phyloP scores from a whole-genome alignment of 2,329 filamentous ascomycete species.

The Colletotrichum neosansevieriae region DNA sequence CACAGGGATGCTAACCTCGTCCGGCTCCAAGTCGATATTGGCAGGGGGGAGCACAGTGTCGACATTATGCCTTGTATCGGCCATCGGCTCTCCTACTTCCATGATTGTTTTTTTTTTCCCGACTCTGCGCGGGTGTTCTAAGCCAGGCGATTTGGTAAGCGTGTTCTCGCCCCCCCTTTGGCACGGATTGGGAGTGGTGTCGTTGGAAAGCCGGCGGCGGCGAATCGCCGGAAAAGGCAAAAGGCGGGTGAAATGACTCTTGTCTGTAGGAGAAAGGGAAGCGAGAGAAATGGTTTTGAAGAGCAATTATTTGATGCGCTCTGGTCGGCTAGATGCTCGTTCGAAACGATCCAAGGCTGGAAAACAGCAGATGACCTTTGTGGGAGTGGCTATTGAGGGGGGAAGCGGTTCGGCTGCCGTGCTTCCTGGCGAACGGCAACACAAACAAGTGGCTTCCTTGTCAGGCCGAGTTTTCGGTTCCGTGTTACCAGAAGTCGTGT shows the following conservation, averaged over 20 bases:
- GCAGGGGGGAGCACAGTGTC: conserved; percentile 14
- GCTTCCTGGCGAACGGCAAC: conserved; percentile 11
- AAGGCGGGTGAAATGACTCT: too few relatives aligned
- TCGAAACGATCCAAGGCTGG: neutral
- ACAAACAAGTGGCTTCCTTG: conserved; percentile 20
- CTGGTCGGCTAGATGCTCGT: neutral
- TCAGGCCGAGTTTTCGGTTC: conserved; percentile 9
- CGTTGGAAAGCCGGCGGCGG: too few relatives aligned
- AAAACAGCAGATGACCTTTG: neutral
- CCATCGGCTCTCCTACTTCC: conserved; percentile 23
- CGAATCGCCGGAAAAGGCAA: too few relatives aligned
- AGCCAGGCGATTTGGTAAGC: neutral
- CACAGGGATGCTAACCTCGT: conserved; percentile 30
- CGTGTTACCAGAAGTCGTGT: conserved; percentile 20
- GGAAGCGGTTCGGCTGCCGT: conserved; percentile 17
- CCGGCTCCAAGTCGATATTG: conserved; percentile 34
- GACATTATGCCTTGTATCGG: conserved; percentile 24
- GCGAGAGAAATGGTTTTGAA: neutral
- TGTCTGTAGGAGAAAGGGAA: neutral
- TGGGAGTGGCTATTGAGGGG: neutral
- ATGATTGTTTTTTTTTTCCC: conserved; percentile 1
- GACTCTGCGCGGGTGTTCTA: neutral
- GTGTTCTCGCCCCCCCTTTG: neutral
- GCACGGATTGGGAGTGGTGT: too few relatives aligned
- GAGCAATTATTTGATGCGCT: neutral